phyloP scores from a whole-genome alignment of 2,329 filamentous ascomycete genomes.

The Tolypocladium cylindrosporum region DNA sequence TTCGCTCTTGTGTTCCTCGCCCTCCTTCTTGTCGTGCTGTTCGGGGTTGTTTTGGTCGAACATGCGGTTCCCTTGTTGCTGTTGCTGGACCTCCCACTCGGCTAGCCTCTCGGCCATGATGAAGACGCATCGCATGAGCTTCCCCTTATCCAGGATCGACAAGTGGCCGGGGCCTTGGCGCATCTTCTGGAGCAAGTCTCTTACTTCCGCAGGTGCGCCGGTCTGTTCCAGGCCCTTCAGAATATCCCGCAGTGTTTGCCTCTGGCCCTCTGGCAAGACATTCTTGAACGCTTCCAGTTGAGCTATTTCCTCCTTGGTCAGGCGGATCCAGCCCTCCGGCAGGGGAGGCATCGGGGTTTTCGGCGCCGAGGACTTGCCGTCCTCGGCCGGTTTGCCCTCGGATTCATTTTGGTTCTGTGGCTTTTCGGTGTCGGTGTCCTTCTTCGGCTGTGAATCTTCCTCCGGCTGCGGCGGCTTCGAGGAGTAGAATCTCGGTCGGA shows the following conservation, averaged over 20 bases:
- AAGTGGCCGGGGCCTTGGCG: conserved; percentile 45
- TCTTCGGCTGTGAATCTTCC: conserved; percentile 19
- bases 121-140: conserved; percentile 25
- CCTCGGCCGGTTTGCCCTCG: conserved; percentile 8
- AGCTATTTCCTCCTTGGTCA: conserved; percentile 36
- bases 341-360: conserved; percentile 21
- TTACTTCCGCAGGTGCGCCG: conserved; percentile 61
- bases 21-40: conserved; percentile 10
- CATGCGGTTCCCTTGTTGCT: conserved; percentile 8
- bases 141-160: conserved; percentile 26
- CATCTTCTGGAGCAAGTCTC: conserved; percentile 45
- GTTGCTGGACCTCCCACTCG: conserved; percentile 15
- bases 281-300: conserved; percentile 51
- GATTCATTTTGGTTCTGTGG: conserved; percentile 10
- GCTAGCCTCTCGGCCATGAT: conserved; percentile 24
- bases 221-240: conserved; percentile 54
- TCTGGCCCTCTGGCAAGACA: conserved; percentile 53
- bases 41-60: conserved; percentile 14
- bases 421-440: conserved; percentile 7
- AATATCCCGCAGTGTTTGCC: conserved; percentile 46
- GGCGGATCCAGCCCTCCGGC: conserved; percentile 36
- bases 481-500: conserved; percentile 26
- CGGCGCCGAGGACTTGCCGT: conserved; percentile 12
- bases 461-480: conserved; percentile 27
- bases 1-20: conserved; percentile 8